Percentiles rank a stretch among this genome's conserved stretches.
Evolutionary conservation across 306 rosid species (phyloP).

Genomic region (Pachyrhizus erosus): DNA sequence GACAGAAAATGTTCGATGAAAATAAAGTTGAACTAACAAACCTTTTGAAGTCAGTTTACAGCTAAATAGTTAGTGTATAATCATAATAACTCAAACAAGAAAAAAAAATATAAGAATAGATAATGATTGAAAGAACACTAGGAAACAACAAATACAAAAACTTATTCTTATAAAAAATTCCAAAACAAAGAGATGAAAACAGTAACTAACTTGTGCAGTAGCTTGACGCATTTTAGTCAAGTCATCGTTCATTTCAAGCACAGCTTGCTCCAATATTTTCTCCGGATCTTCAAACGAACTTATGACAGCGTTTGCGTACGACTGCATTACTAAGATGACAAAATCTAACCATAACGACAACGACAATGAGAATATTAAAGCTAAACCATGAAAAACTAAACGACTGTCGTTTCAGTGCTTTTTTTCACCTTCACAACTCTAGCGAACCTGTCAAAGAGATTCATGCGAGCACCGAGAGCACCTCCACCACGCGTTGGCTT

Average conservation of each 20-base stretch:
- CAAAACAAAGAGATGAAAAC: not conserved
- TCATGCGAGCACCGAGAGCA: conserved; percentile 80
- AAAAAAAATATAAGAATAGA: not conserved
- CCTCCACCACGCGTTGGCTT: conserved; percentile 64
- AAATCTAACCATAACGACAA: conserved; percentile 46
- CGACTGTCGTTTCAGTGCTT: conserved; percentile 18
- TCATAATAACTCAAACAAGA: not conserved
- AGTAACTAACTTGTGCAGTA: conserved; percentile 82
- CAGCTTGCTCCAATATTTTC: conserved; percentile 94
- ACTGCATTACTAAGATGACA: conserved; percentile 63
- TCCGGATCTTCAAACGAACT: conserved; percentile 96
- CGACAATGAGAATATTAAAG: conserved; percentile 39
- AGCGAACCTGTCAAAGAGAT: conserved; percentile 85
- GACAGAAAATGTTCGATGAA: conserved; percentile 23
- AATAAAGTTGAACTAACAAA: not conserved
- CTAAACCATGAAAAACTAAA: conserved; percentile 7
- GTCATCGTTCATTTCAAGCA: conserved; percentile 96
- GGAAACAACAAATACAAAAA: not conserved
- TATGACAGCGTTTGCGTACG: conserved; percentile 90
- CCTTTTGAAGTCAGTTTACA: conserved; percentile 10
- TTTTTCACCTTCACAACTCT: conserved; percentile 85
- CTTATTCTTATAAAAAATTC: not conserved
- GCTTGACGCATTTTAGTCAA: conserved; percentile 98
- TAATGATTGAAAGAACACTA: not conserved
- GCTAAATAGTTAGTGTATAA: not conserved